Base-by-base conservation (phyloP, 345 rosid species). In the Reutealis trisperma region DNA sequence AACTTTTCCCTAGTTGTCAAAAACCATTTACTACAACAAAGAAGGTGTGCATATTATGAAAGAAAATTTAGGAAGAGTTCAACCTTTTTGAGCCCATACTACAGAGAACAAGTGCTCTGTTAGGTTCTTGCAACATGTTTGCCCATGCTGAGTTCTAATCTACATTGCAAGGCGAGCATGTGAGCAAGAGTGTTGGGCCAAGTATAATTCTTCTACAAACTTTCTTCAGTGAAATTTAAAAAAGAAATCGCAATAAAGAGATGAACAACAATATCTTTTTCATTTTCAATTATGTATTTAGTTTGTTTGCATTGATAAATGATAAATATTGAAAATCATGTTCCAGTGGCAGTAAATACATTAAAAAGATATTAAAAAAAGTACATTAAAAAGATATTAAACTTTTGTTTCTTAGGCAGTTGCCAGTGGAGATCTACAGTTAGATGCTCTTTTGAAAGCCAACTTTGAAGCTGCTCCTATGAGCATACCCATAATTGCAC, bases 401-500 rank as follows among this genome's bases (percentile, higher is more conserved):
- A 61, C 45, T 73, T 58, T 72, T 67, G 49, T 58, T 77, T 80
- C 78, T 75, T 87, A 94, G 97, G 88, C 84, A 79, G 97, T 83
- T 70, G 94, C 95, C 24, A 87, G 93, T 73, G 95, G 91, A 79
- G 77, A 89, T 82, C 85, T 94, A 65, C 96, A 90, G 25, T 87
- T 86, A 88, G 92, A 90, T 74, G 84, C 95, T 82, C 94, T 94
- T 82, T 84, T 90, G 67, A 91, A 87, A 83, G 97, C 95, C 27
- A 91, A 94, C 86, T 88, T 94, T 84, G 91, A 84, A 70, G 98
- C 97, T 1, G 93, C 91, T 87, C 98, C 98, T 6, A 93, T 90
- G 93, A 91, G 98, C 77, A 87, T 94, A 86, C 98, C 97, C n/a
- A 89, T 94, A n/a, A 86, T 94, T 83, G 94, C 97, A 42, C 93